Conservation (phyloP, 768 basidiomycete genomes). For the Ramaria rubella region DNA sequence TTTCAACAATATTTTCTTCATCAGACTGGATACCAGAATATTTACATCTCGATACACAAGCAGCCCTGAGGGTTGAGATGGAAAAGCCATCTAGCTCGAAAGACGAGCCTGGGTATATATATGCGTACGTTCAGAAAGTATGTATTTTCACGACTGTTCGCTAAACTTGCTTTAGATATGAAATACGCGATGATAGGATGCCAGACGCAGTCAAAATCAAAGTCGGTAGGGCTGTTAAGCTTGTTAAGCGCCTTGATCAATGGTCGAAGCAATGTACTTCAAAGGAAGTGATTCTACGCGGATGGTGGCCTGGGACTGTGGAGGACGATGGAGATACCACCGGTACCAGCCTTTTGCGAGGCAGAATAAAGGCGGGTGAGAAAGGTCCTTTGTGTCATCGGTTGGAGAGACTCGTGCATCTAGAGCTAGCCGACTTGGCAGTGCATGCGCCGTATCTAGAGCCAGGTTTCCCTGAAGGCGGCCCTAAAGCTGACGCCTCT, state of each 20-base stretch:
- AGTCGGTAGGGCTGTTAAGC: slow-evolving; percentile 71
- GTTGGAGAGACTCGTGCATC: slow-evolving; percentile 70
- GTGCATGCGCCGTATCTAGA: slow-evolving; percentile 54
- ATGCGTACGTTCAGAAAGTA: slow-evolving; percentile 40
- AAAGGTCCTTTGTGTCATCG: slow-evolving; percentile 65
- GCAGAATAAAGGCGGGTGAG: slow-evolving; percentile 53
- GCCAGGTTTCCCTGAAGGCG: slow-evolving; percentile 34
- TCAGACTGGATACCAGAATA: slow-evolving; percentile 68
- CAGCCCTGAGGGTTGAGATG: slow-evolving; percentile 50
- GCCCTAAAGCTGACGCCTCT: slow-evolving; percentile 4
- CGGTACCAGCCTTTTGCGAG: slow-evolving; percentile 50
- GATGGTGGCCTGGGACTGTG: slow-evolving; percentile 61
- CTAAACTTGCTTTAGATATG: slow-evolving; percentile 4
- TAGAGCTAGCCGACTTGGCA: slow-evolving; percentile 69
- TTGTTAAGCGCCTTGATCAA: slow-evolving; percentile 65
- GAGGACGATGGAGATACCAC: slow-evolving; percentile 33
- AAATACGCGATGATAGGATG: slow-evolving; percentile 27
- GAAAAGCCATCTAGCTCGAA: slow-evolving; percentile 41
- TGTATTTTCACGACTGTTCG: neutral
- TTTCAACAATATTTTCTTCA: neutral
- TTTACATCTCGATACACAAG: slow-evolving; percentile 53
- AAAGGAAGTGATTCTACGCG: slow-evolving; percentile 65
- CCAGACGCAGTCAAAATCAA: slow-evolving; percentile 55
- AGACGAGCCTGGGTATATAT: slow-evolving; percentile 73
- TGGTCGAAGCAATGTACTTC: slow-evolving; percentile 81